These are phyloP conservation scores for Simmondsia chinensis DNA, from an alignment of 148 eudicot species.

Conservation along the genomic window DNA sequence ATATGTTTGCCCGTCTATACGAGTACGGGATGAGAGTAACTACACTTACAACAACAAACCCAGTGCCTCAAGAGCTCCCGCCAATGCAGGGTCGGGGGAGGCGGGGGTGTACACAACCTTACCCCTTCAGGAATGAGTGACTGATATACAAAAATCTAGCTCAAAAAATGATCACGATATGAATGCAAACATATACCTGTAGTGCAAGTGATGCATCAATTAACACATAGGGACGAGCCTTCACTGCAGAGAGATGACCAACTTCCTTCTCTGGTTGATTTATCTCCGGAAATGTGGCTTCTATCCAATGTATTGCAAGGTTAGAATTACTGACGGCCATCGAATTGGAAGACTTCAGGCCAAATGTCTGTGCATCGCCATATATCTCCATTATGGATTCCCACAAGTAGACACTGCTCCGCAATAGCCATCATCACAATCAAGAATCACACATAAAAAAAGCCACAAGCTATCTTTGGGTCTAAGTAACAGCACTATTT, in stretches of 20 bases:
- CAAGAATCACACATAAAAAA: not conserved
- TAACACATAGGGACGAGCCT: slow-evolving; percentile 66
- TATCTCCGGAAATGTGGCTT: slow-evolving; percentile 86
- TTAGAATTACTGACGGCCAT: slow-evolving; percentile 56
- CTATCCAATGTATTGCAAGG: slow-evolving; percentile 88
- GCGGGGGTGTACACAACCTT: too few species aligned
- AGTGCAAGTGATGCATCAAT: slow-evolving; percentile 69
- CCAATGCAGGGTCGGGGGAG: too few species aligned
- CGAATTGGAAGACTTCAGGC: slow-evolving; percentile 56
- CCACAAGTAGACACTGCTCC: slow-evolving; percentile 61
- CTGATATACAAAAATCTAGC: too few species aligned
- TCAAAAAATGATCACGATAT: not conserved
- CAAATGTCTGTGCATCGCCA: slow-evolving; percentile 72
- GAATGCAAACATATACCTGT: slow-evolving; percentile 52
- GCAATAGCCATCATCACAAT: not conserved
- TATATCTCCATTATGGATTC: slow-evolving; percentile 76
- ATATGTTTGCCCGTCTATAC: too few species aligned
- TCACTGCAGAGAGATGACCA: slow-evolving; percentile 38
- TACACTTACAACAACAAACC: too few species aligned
- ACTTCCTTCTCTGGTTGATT: slow-evolving; percentile 36
- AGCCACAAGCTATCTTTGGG: not conserved
- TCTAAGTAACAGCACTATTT: too few species aligned
- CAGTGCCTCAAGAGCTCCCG: too few species aligned
- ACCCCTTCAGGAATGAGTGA: too few species aligned
- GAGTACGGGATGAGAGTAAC: too few species aligned